Evolutionary conservation across 2,329 filamentous ascomycete genomes (phyloP), one percentile per base, ranked within the genome.

Genomic region (Xylaria arbuscula): DNA sequence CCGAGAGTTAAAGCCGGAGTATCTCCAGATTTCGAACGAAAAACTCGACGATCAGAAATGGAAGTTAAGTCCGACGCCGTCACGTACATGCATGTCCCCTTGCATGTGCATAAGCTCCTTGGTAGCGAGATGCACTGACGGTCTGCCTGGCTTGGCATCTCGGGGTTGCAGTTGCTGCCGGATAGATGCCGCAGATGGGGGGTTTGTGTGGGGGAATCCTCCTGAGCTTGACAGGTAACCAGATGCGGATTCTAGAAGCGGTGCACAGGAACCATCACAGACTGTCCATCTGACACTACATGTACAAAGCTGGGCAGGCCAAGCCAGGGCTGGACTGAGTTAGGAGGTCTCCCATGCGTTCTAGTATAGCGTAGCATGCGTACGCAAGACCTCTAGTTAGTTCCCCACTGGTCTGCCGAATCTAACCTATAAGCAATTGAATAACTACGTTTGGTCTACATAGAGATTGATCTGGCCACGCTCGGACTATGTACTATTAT

Each of bases 81-180:
- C 56, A 19, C 56, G 48, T 32, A 34, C 2, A 15, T 34, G 42
- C 56, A 36, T 2, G 28, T 22, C 11, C 40, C 56, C 56, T 48
- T 59, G 56, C 42, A 59, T 59, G 13, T 7, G 13, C 22, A n/a
- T n/a, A 59, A 36, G 13, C 28, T 22, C 9, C 28, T 48, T 48
- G 56, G 54, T 56, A 42, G 42, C 28, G 61, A 47, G 61, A 64
- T 45, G 50, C 61, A 28, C 17, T 34, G 51, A 47, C n/a, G 24
- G 36, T 42, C 62, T 34, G 38, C 53, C 34, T 42, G 48, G 24
- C 48, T 40, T 47, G 53, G 42, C 42, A 51, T 42, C 28, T 28
- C 28, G 2, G 28, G 17, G 56, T 59, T 48, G 56, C 28, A 34
- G 10, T 58, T 17, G 15, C 11, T 34, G 11, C n/a, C 9, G 32